These are phyloP conservation scores for Alternaria infectoria DNA, from an alignment of 2,329 filamentous ascomycete species.

Conservation along the genomic window DNA sequence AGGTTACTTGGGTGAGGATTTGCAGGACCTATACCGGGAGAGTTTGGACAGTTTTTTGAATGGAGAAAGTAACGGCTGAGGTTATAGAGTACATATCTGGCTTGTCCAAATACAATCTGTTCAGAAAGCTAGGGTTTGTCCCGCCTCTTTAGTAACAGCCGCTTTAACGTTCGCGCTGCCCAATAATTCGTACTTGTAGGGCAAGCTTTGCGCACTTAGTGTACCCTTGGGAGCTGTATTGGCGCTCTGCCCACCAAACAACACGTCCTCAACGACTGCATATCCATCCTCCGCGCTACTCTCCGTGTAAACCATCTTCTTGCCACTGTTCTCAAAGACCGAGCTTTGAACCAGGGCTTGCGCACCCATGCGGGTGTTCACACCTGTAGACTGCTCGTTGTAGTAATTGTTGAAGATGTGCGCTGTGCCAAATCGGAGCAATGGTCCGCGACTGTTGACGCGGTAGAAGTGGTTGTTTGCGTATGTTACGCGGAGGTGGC, in stretches of 20 bases:
- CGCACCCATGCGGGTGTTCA: slow-evolving; percentile 52
- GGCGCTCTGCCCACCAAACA: slow-evolving; percentile 45
- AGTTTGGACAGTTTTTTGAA: neutral
- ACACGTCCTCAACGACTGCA: slow-evolving; percentile 54
- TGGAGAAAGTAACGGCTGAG: neutral
- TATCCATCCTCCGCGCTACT: slow-evolving; percentile 54
- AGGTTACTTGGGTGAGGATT: neutral
- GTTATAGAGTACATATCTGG: neutral
- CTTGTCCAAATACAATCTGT: neutral
- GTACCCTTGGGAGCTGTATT: slow-evolving; percentile 59
- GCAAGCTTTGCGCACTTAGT: slow-evolving; percentile 52
- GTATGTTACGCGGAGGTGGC: slow-evolving; percentile 68
- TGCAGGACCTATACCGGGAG: neutral
- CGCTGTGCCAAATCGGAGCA: slow-evolving; percentile 68
- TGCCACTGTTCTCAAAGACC: slow-evolving; percentile 64
- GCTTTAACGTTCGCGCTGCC: slow-evolving; percentile 57
- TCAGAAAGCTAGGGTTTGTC: slow-evolving; percentile 24
- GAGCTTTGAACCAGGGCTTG: slow-evolving; percentile 51
- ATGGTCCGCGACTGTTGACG: slow-evolving; percentile 67
- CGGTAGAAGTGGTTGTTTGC: slow-evolving; percentile 70
- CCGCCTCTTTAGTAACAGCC: slow-evolving; percentile 47
- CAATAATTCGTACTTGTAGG: slow-evolving; percentile 60
- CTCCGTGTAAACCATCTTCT: slow-evolving; percentile 63
- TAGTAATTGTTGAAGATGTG: slow-evolving; percentile 64
- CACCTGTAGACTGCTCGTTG: slow-evolving; percentile 39